Conservation (phyloP, 2,329 filamentous ascomycete species). For the Aspergillus sojae region DNA sequence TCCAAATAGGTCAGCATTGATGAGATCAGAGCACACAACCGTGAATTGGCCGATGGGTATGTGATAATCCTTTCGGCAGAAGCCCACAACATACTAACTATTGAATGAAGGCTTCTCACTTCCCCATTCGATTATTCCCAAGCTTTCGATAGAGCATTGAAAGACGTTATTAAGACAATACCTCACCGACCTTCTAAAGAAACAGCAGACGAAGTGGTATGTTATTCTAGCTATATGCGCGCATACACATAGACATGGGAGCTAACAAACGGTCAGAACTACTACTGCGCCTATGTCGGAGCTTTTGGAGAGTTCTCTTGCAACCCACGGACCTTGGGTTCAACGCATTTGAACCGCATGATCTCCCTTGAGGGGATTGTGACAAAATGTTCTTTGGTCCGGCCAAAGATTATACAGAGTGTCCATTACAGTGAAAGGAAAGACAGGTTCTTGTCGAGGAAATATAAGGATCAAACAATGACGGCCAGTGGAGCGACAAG, state of each 20-base stretch:
- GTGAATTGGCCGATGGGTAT: slow-evolving; percentile 73
- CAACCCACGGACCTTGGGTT: slow-evolving; percentile 90
- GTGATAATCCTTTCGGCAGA: not conserved
- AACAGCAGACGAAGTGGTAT: slow-evolving; percentile 71
- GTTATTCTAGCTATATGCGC: slow-evolving; percentile 17
- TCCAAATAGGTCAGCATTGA: slow-evolving; percentile 71
- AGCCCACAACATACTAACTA: slow-evolving; percentile 15
- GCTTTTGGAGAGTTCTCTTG: slow-evolving; percentile 94
- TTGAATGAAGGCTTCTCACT: slow-evolving; percentile 64
- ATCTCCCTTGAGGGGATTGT: slow-evolving; percentile 97
- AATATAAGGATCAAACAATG: slow-evolving; percentile 98
- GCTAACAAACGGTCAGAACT: slow-evolving; percentile 47
- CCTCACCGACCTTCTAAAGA: slow-evolving; percentile 76
- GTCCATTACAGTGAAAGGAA: slow-evolving; percentile 93
- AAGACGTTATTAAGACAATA: slow-evolving; percentile 81
- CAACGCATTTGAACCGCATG: slow-evolving; percentile 91
- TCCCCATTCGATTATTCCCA: slow-evolving; percentile 85
- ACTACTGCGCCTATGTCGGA: slow-evolving; percentile 96
- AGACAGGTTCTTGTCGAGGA: slow-evolving; percentile 82
- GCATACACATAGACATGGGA: not conserved
- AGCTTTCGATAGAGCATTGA: slow-evolving; percentile 88
- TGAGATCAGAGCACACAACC: slow-evolving; percentile 84
- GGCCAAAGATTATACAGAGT: slow-evolving; percentile 97
- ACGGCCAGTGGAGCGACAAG: slow-evolving; percentile 82
- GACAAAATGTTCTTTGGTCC: slow-evolving; percentile 90